Base-by-base conservation (phyloP, 176 grass and related monocot species). In the Alloteropsis semialata region DNA sequence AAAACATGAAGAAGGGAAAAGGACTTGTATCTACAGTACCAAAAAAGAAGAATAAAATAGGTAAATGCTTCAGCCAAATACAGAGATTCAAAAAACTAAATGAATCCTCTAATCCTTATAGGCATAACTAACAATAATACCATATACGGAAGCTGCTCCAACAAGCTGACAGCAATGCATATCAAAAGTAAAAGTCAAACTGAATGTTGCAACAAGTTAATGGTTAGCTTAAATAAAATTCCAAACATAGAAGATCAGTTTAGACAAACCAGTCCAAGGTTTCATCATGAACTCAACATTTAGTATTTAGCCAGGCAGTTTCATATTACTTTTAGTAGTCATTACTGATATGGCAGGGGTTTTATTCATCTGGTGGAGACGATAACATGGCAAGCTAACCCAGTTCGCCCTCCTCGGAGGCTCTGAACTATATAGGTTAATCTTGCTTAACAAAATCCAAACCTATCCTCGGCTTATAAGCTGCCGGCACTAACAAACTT, bases 21-120 rank as follows among this genome's bases (percentile, higher is more conserved):
- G 32, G 7, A 4, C 4, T 63, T 75, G 1, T 28, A 45, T 53
- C 28, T 50, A 48, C 81, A 13, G 34, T 69, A 76, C 57, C 1
- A 83, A 24, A 79, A 58, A 30, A 51, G n/a, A 6, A 10, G 28
- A 80, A 79, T 78, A 46, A 81, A 69, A 74, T 39, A 79, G 45
- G 36, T 38, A 67, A n/a, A 59, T 69, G 37, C 49, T 67, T 57
- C 36, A 67, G 44, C 37, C 58, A 72, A 49, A 28, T 19, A 61
- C 24, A 59, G n/a, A 55, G 25, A 54, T 49, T 68, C 24, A 70
- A 62, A 15, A 64, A 70, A 29, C 36, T 58, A 55, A 27, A 87
- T 66, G 14, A 16, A 44, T 25, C 59, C 37, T 65, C 36, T 37
- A 74, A 48, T 61, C 28, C 62, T n/a, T n/a, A 29, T 79, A 72